These are phyloP conservation scores for Gynostemma pentaphyllum DNA, from an alignment of 306 rosid genomes.

Conservation along the genomic window DNA sequence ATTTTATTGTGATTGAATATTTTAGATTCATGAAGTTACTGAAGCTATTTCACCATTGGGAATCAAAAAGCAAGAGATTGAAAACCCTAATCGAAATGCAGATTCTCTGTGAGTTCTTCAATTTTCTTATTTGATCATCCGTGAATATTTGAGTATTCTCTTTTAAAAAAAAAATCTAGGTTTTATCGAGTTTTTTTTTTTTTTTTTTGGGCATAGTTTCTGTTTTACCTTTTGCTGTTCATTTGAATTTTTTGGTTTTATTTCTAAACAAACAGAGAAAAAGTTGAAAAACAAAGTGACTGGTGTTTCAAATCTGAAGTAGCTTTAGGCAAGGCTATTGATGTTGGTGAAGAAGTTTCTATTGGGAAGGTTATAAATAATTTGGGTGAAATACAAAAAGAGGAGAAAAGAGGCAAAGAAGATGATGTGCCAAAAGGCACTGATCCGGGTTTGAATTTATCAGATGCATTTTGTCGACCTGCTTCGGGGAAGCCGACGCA, in stretches of 20 bases:
- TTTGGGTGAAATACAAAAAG: constrained; percentile 15
- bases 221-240: background rate
- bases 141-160: background rate
- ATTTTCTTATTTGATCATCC: background rate
- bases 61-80: constrained; percentile 16
- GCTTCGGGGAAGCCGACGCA: too few relatives aligned
- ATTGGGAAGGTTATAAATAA: constrained; percentile 10
- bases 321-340: constrained; percentile 14
- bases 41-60: constrained; percentile 17
- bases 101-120: constrained; percentile 36
- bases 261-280: constrained; percentile 22
- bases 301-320: constrained; percentile 14
- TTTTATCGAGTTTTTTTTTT: background rate
- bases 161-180: background rate
- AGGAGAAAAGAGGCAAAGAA: constrained; percentile 9
- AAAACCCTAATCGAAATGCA: constrained; percentile 13
- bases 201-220: background rate
- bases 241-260: background rate
- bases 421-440: constrained; percentile 10
- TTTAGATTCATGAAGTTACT: constrained; percentile 23
- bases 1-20: background rate
- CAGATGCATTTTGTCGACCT: constrained; percentile 5
- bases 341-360: constrained; percentile 9
- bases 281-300: constrained; percentile 20
- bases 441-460: constrained; percentile 2